Base-by-base conservation (phyloP, 2,329 filamentous ascomycete genomes). In the Colletotrichum kahawae region DNA sequence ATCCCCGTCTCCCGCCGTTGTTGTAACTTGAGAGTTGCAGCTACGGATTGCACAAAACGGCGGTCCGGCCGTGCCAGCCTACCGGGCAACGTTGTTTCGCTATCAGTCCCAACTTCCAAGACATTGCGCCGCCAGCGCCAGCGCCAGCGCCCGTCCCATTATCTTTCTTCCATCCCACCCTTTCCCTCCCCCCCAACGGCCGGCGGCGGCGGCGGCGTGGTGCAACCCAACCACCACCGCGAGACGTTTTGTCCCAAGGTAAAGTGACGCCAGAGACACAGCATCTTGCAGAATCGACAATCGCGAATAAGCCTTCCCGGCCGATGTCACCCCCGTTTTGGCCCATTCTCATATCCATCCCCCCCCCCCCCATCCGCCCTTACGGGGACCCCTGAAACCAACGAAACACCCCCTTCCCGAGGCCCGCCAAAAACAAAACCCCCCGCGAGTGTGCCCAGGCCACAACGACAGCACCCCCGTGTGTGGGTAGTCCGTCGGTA, bases 201-300 rank as follows among this genome's bases (percentile, higher is more conserved):
- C 54, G 27, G 48, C 54, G 18, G 21, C 27, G n/a, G 27, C 43
- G 33, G 31, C 60, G 43, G 33, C 69, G 65, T 48, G 24, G 54
- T 57, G 27, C 67, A 65, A 70, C 66, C 57, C 38, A 70, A 62
- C 70, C 66, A 62, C 36, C 38, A n/a, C 38, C 16, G 9, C 24
- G 21, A n/a, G 57, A 56, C 21, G 43, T 51, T 51, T 51, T 21
- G n/a, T 51, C n/a, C 43, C 43, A 13, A 4, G 18, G 31, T 6
- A 33, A 31, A 21, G 70, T 74, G 70, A 76, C 74, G 74, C 74
- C 74, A 76, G 74, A 76, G 51, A 60, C 36, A 74, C 70, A 76
- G 38, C 65, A 74, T 74, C 70, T 76, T 74, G 74, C 74, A 76
- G 70, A 68, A 76, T 74, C 31, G 59, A 57, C 29, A 51, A 51